Base-by-base conservation (phyloP, 78 protist genomes). In the Tieghemostelium lacteum region DNA sequence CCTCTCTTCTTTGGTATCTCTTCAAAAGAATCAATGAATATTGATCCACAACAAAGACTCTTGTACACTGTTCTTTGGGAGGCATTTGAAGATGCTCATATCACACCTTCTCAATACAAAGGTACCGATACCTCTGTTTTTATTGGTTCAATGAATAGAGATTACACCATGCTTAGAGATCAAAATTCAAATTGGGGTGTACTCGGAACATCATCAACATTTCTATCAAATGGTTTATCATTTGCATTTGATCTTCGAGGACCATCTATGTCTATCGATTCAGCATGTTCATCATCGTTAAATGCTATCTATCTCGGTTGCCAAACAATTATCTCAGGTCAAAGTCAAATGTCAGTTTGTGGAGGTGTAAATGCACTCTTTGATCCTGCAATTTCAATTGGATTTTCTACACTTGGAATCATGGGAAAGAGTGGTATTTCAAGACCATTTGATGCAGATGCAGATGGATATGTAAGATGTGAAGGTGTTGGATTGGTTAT, bases 241-340 rank as follows among this genome's bases (percentile, higher is more conserved):
- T 95, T 75, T 36, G 19, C 33, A 2, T 64, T 92, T 52, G 94
- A 93, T 54, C 73, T 95, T 22, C 0, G 28, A 16, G 98, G 98
- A 16, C 97, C 97, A 19, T 70, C 93, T 0, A 16, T 95, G 33
- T 16, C 92, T 0, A 7, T 95, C 20, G 98, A 96, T 66, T 92
- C 97, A 14, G 98, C 98, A 8, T 95, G 98, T 85, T 86, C 95
- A n/a, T 60, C 91, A 16, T 80, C 96, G 10, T 85, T 96, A 24
- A 86, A 87, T 36, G 94, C 97, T 10, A 6, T 92, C 12, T 33
- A 72, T 19, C 19, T 72, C 31, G 98, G 96, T 24, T 1, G 12
- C 70, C 24, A 24, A 28, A 73, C 86, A 36, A 26, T 96, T 34
- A 33, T 76, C n/a, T 5, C 17, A 6, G 93, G 95, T 33, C 49